Evolutionary conservation across 371 early-diverging fungal species (phyloP), one percentile per base, ranked within the genome.

Genomic region (Cokeromyces recurvatus): DNA sequence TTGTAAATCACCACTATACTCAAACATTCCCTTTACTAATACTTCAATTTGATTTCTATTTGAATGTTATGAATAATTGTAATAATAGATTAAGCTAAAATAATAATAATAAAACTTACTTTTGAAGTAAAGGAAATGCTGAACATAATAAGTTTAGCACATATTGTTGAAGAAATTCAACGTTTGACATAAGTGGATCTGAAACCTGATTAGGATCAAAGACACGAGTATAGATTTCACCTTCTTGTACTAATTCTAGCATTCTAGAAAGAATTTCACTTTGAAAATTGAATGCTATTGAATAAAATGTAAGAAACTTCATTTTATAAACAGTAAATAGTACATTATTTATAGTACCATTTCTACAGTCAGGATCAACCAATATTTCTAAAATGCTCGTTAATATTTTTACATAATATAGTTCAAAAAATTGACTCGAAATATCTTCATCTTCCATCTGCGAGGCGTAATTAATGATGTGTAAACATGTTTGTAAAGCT

Each of bases 281-380:
- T 67, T 98, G 97, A 35, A 82, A 74, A 47, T 89, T 86, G 66
- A 97, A 96, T 9, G 90, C 91, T 87, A 60, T 12, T 35, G n/a
- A 34, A 27, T 7, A 31, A 15, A 22, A 4, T 14, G 22, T 24
- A 14, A 42, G 4, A 19, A 31, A 17, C n/a, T 37, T 25, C 27
- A n/a, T 11, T 43, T 20, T 8, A 44, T 31, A 23, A 25, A 24
- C 5, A 5, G 29, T 29, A 9, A 40, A 17, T 7, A 29, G 29
- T 35, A 35, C 35, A 35, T 48, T 76, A n/a, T n/a, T n/a, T n/a
- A n/a, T n/a, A n/a, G n/a, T n/a, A 85, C 95, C 95, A 59, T 88
- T 86, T 66, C 93, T 93, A 78, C 95, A 93, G 57, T 93, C 94
- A 25, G 86, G 79, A 66, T 94, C 96, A 4, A 92, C 91, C 36